Evolutionary conservation across 1,139 yeast species (phyloP), one percentile per base, ranked within the genome.

Genomic region (Yamadazyma songkhlaensis): DNA sequence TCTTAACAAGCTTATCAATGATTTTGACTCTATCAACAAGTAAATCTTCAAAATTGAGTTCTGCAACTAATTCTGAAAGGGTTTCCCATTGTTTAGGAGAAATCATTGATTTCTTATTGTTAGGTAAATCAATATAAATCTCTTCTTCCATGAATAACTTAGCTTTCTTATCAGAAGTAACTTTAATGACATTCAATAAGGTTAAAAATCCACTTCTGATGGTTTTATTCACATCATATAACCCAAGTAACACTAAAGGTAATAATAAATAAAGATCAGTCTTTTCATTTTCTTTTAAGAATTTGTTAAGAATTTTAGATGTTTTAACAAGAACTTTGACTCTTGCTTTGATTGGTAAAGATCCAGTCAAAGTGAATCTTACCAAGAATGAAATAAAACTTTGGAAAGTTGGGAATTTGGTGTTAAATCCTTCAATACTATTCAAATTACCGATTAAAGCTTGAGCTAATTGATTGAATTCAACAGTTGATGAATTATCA

Each of bases 11-110:
- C 7, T 64, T 43, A 11, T 43, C 44, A 29, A 46, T 47, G 23
- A 66, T 36, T 37, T 68, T 56, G 4, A 55, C 38, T 11, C 50
- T 49, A 42, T 69, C 73, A 28, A 66, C 43, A 3, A 60, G 36
- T 6, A 58, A 48, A 38, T 69, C 74, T 21, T 59, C 55, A 17
- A 60, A 39, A 7, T 42, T 39, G 12, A 53, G 47, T 12, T 55
- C 57, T 15, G 41, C 38, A 32, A 85, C 58, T n/a, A 67, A 56
- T 2, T 63, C 59, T 20, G 79, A 47, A 54, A 89, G 62, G 9
- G 51, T 48, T 28, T 66, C 60, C 4, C 81, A 79, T 54, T 87
- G 95, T 37, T 77, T 75, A 34, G 89, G 84, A 26, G 84, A 67
- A 26, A 88, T 67, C 51, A 83, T 70, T 17, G 84, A 77, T 34